A percentile compares a stretch with the other conserved stretches of the same genome.
Evolutionary conservation across 1,139 yeast species (phyloP).

Genomic region (Blastobotrys ciferrii): DNA sequence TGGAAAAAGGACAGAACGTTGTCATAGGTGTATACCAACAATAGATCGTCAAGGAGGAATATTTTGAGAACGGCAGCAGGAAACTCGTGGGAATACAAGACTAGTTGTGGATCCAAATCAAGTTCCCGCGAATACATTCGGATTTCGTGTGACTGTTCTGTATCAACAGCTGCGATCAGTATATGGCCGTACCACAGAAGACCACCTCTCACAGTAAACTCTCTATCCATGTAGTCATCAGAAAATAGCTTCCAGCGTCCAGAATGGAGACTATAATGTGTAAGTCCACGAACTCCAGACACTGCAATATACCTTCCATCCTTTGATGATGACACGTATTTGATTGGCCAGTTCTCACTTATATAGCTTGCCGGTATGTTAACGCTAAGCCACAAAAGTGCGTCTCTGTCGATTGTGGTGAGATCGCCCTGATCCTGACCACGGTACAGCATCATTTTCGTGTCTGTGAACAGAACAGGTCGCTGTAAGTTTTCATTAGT

Average conservation of each 20-base stretch:
- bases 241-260: slow-evolving; percentile 43
- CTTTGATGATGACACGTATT: slow-evolving; percentile 37
- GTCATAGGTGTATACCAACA: slow-evolving; percentile 37
- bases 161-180: slow-evolving; percentile 38
- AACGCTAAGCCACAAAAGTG: slow-evolving; percentile 40
- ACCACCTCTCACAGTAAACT: slow-evolving; percentile 43
- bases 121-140: slow-evolving; percentile 39
- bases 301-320: slow-evolving; percentile 45
- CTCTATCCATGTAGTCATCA: slow-evolving; percentile 38
- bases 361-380: slow-evolving; percentile 41
- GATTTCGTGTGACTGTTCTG: slow-evolving; percentile 33
- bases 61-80: slow-evolving; percentile 33
- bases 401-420: slow-evolving; percentile 40
- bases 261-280: slow-evolving; percentile 40
- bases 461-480: slow-evolving; percentile 39
- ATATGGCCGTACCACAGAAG: slow-evolving; percentile 43
- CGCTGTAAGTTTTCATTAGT: slow-evolving; percentile 33
- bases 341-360: slow-evolving; percentile 43
- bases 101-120: slow-evolving; percentile 34
- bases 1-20: slow-evolving; percentile 34
- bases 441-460: slow-evolving; percentile 39
- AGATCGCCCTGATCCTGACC: slow-evolving; percentile 41
- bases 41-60: slow-evolving; percentile 30
- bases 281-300: slow-evolving; percentile 43
- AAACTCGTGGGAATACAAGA: slow-evolving; percentile 28